phyloP scores from a whole-genome alignment of 73 alveolate species.

The Blepharisma japonicum region DNA sequence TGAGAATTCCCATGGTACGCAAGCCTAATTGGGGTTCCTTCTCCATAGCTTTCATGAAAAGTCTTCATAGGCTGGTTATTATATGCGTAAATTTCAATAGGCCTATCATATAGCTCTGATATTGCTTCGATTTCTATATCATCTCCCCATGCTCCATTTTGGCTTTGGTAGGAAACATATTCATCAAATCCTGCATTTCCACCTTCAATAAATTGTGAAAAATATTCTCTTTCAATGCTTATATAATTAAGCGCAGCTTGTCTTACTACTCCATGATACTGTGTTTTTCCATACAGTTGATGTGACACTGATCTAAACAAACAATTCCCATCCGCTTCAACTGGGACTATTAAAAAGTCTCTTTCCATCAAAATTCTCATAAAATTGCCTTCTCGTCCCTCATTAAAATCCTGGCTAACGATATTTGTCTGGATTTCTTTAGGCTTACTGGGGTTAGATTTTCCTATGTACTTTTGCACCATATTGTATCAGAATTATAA shows the following conservation, averaged over 20 bases:
- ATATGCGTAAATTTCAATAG: constrained; percentile 94
- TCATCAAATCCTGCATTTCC: constrained; percentile 78
- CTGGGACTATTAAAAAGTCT: constrained; percentile 49
- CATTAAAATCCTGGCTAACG: neutral
- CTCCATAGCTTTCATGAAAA: constrained; percentile 80
- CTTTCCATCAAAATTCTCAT: constrained; percentile 33
- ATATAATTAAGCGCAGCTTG: constrained; percentile 88
- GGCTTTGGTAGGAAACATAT: constrained; percentile 72
- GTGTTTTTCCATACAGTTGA: constrained; percentile 88
- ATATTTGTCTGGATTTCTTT: constrained; percentile 31
- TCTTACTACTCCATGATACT: constrained; percentile 70
- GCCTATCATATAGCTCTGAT: constrained; percentile 89
- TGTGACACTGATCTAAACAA: constrained; percentile 94
- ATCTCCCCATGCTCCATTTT: constrained; percentile 98
- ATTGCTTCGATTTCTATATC: constrained; percentile 94
- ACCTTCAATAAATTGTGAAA: constrained; percentile 83
- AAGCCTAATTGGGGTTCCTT: constrained; percentile 74
- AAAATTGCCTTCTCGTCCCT: constrained; percentile 32
- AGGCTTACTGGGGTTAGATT: constrained; percentile 17
- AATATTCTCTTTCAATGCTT: constrained; percentile 82
- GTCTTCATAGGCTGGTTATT: constrained; percentile 90
- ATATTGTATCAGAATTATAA: no score
- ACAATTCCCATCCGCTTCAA: constrained; percentile 97
- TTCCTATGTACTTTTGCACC: constrained; percentile 24
- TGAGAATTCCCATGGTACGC: constrained; percentile 96